Conservation (phyloP, 371 early-diverging fungal species). For the Apophysomyces sp. region DNA sequence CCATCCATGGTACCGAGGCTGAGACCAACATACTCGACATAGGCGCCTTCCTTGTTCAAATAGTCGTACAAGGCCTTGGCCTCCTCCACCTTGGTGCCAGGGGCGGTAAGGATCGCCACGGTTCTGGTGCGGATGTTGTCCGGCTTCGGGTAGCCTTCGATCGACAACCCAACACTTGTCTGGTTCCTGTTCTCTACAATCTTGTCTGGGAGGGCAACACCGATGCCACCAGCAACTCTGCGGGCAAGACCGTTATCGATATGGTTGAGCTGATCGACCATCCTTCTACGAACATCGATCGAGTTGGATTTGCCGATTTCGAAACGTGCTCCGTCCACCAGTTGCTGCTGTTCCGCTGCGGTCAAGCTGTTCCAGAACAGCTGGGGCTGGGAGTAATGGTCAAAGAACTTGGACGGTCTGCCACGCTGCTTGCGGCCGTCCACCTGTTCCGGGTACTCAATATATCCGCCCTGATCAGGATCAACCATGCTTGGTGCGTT, state of each 20-base stretch:
- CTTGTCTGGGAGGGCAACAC: constrained; percentile 28
- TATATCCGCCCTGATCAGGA: constrained; percentile 26
- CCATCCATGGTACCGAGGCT: constrained; percentile 21
- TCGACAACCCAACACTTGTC: constrained; percentile 26
- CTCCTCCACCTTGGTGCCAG: constrained; percentile 28
- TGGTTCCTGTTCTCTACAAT: constrained; percentile 19
- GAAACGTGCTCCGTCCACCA: constrained; percentile 39
- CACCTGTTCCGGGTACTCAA: constrained; percentile 35
- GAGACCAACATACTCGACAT: constrained; percentile 28
- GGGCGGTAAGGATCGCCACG: constrained; percentile 37
- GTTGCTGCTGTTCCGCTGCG: constrained; percentile 37
- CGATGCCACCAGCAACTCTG: constrained; percentile 35
- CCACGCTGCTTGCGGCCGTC: constrained; percentile 21
- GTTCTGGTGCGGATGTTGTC: constrained; percentile 27
- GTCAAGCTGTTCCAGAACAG: constrained; percentile 47
- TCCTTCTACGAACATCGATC: constrained; percentile 29
- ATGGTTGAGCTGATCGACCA: constrained; percentile 36
- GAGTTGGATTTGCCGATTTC: constrained; percentile 36
- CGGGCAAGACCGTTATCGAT: constrained; percentile 42
- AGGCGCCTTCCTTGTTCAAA: constrained; percentile 24
- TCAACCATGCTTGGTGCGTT: constrained; percentile 28
- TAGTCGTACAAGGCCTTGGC: constrained; percentile 29
- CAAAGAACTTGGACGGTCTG: constrained; percentile 28
- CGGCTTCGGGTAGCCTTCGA: constrained; percentile 31
- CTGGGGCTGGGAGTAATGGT: constrained; percentile 46